Conservation (phyloP, 805 yeast genomes). For the Brettanomyces custersianus region DNA sequence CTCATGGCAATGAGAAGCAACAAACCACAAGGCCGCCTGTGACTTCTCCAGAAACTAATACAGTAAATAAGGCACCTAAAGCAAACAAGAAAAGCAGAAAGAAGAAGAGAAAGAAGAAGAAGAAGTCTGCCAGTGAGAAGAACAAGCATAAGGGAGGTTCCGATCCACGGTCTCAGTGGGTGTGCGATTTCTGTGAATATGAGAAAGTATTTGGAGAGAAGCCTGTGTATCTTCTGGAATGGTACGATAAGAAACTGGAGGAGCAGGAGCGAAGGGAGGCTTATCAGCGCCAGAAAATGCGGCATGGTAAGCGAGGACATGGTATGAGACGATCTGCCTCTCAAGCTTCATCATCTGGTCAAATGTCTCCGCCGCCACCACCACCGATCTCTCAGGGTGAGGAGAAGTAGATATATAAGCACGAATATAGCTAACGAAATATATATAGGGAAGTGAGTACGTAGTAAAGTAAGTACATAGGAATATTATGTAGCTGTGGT, state of each 20-base stretch:
- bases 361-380: slow-evolving; percentile 4
- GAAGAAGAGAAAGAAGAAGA: slow-evolving; percentile 10
- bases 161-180: slow-evolving; percentile 15
- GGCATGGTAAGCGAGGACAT: slow-evolving; percentile 7
- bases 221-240: slow-evolving; percentile 35
- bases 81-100: slow-evolving; percentile 10
- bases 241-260: slow-evolving; percentile 31
- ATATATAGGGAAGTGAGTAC: too few relatives aligned
- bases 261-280: slow-evolving; percentile 23
- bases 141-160: slow-evolving; percentile 4
- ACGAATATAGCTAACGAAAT: too few relatives aligned
- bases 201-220: slow-evolving; percentile 37
- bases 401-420: too few relatives aligned
- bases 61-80: background rate
- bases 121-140: slow-evolving; percentile 1
- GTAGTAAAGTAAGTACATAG: too few relatives aligned
- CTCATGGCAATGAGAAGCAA: slow-evolving; percentile 2
- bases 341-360: background rate
- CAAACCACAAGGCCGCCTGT: background rate
- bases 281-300: slow-evolving; percentile 12
- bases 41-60: background rate
- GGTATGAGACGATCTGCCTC: slow-evolving; percentile 2
- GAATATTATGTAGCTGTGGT: too few relatives aligned
- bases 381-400: slow-evolving; percentile 4
- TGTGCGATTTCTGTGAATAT: slow-evolving; percentile 41